Percentiles rank a stretch among this genome's conserved stretches.
These are phyloP conservation scores for Tetratostichococcus sp. DNA, from an alignment of 139 green algal genomes.

Conservation along the genomic window DNA sequence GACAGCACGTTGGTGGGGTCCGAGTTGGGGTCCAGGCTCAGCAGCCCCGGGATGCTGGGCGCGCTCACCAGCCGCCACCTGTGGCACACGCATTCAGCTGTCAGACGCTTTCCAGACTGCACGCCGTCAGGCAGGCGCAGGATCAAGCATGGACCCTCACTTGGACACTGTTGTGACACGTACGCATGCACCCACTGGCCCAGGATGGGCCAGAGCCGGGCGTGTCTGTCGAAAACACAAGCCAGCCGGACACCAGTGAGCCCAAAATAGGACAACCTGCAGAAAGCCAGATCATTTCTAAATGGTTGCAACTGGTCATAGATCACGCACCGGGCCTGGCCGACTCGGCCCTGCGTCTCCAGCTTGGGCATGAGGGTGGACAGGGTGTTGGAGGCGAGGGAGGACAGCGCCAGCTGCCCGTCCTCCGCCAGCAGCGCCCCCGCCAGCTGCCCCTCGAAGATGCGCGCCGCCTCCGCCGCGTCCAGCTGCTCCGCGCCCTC, in stretches of 20 bases:
- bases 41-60: slow-evolving; percentile 70
- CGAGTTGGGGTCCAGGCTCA: slow-evolving; percentile 53
- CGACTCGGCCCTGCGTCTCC: slow-evolving; percentile 87
- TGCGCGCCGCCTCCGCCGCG: slow-evolving; percentile 63
- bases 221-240: too few relatives aligned
- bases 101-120: too few relatives aligned
- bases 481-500: slow-evolving; percentile 31
- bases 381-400: slow-evolving; percentile 82
- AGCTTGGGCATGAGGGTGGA: slow-evolving; percentile 89
- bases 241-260: too few relatives aligned
- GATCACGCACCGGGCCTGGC: slow-evolving; percentile 53
- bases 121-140: too few relatives aligned
- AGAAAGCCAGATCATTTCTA: too few relatives aligned
- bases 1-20: slow-evolving; percentile 37
- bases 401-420: slow-evolving; percentile 85
- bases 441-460: slow-evolving; percentile 87
- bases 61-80: slow-evolving; percentile 87
- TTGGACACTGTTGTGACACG: too few relatives aligned
- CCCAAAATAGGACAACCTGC: too few relatives aligned
- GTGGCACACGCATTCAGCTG: not conserved
- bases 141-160: too few relatives aligned
- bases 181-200: too few relatives aligned
- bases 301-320: too few relatives aligned
- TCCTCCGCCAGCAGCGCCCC: slow-evolving; percentile 80
- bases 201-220: too few relatives aligned